Base-by-base conservation (phyloP, 176 grass and related monocot genomes). In the Zoysia pacifica region DNA sequence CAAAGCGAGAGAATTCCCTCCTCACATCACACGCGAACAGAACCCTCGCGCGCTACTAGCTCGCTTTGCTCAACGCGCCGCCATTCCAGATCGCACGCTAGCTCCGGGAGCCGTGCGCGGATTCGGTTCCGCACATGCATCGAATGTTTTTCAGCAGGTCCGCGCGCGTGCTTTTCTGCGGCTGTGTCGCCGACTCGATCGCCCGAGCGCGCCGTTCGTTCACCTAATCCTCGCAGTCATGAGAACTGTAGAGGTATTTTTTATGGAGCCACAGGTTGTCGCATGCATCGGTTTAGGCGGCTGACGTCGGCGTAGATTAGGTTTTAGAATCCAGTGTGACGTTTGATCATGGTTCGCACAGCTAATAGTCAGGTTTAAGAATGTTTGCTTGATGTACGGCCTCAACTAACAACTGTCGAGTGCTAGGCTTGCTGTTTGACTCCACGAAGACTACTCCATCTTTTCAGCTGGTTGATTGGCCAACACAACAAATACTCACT, bases 1-100 rank as follows among this genome's bases (percentile, higher is more conserved):
- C 86, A 74, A 68, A 83, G 44, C 80, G n/a, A 83, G 19, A 45
- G 3, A 3, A 82, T 83, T 79, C 80, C 80, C 68, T 78, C 73
- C 18, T 44, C 78, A 69, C 71, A 9, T 48, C 80, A 28, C 75
- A 62, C 61, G 75, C 73, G 68, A 67, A 65, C 74, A 59, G 38
- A 20, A 9, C 5, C 7, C 65, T 8, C 20, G 42, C 72, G 42
- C 49, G 54, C 20, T 7, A 6, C 44, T 28, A 45, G 55, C 12
- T 53, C 51, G 55, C 18, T 40, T 45, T 12, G 50, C 41, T 28
- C 73, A 18, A 45, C 54, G 15, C 45, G 46, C 11, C 67, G 67
- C 44, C 2, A 16, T 5, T 54, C 49, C 50, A 48, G 44, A 35
- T 48, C 5, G 18, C 45, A 49, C 10, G 19, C n/a, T 9, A 4